These are phyloP conservation scores for Suzukiozyma palmioleophila DNA, from an alignment of 1,139 yeast species.

Conservation along the genomic window DNA sequence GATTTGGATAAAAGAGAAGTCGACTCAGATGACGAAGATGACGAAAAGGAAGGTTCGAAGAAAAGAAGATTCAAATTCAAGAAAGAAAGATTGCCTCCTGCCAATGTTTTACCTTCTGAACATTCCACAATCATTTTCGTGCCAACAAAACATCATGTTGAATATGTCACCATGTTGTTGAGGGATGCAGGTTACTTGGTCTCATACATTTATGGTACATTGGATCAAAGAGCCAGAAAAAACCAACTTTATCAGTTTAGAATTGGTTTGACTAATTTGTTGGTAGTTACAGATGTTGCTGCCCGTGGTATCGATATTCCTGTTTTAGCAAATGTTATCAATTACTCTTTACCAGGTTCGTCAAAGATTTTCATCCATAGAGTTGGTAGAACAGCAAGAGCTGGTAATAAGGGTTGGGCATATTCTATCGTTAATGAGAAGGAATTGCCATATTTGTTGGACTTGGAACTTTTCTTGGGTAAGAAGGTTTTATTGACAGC, in stretches of 20 bases:
- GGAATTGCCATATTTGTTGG: conserved; percentile 86
- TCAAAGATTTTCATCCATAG: conserved; percentile 94
- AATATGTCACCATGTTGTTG: conserved; percentile 69
- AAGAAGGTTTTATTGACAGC: conserved; percentile 68
- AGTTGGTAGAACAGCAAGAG: conserved; percentile 99
- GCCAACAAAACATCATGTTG: conserved; percentile 97
- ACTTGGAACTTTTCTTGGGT: conserved; percentile 86
- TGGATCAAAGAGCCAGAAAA: conserved; percentile 92
- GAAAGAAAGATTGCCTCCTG: conserved; percentile 65
- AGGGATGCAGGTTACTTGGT: conserved; percentile 79
- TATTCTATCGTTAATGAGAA: conserved; percentile 81
- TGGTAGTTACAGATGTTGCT: conserved; percentile 97
- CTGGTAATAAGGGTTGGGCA: conserved; percentile 98
- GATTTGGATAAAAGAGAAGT: conserved; percentile 41
- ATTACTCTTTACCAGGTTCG: conserved; percentile 84
- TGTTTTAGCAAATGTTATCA: conserved; percentile 87
- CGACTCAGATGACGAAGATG: conserved; percentile 46
- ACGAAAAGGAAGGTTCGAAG: conserved; percentile 29
- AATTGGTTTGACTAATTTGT: conserved; percentile 71
- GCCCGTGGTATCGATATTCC: conserved; percentile 99
- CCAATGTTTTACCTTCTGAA: conserved; percentile 78
- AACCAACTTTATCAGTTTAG: conserved; percentile 84
- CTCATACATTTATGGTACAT: conserved; percentile 88
- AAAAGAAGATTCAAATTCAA: conserved; percentile 31
- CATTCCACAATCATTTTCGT: conserved; percentile 89